Base-by-base conservation (phyloP, 257 asterid genomes). In the Solanum etuberosum region DNA sequence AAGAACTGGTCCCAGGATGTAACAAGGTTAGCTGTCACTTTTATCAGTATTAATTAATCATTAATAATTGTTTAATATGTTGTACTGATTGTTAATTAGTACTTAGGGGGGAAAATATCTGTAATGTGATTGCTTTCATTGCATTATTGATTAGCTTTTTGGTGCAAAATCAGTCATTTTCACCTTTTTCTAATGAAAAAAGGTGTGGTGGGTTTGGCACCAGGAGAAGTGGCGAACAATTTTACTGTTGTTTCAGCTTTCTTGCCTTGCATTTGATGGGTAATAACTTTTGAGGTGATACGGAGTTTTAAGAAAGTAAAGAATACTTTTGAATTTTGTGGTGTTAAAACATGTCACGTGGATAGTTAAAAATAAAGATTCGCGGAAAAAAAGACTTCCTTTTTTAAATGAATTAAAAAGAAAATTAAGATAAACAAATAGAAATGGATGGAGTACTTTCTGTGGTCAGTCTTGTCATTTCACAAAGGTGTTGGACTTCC, bases 1-100 rank as follows among this genome's bases (percentile, higher is more conserved):
- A 95, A 84, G 98, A 97, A 87, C 96, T 97, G 94, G 99, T 95
- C 96, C 99, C 99, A 7, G 99, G 99, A 85, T 97, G 99, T 92
- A 92, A 92, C 90, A 97, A 97, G 99, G 99, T 96, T 68, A 88
- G 98, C 88, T 88, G 90, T 92, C 91, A 86, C 88, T 89, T 63
- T 84, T 86, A 48, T 88, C 87, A 76, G 90, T 84, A 77, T 61
- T 61, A 63, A 82, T 70, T 72, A 89, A 90, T 37, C 38, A 38
- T 84, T 57, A 63, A 23, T 84, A 9, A n/a, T 70, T 3, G 54
- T 35, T 13, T 21, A 74, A 74, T 74, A 23, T 21, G 82, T 21
- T 74, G 32, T 74, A 74, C 20, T 74, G 87, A 86, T 74, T 84
- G 89, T 84, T 88, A 85, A 18, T 72, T 42, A 42, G 8, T 72